Evolutionary conservation across 176 grass and related monocot genomes (phyloP), one percentile per base, ranked within the genome.

Genomic region (Carex cristatella): DNA sequence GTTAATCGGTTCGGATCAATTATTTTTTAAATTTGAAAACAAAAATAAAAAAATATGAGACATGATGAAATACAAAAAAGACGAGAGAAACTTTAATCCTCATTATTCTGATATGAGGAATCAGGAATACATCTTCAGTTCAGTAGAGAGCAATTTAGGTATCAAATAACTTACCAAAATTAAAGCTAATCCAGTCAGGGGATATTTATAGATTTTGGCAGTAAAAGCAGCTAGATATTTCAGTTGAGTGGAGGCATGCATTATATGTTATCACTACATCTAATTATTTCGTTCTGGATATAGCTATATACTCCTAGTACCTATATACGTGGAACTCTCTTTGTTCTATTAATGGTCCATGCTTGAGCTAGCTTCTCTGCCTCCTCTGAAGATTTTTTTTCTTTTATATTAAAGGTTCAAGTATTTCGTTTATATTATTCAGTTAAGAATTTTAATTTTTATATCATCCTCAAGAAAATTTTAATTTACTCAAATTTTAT

Each of bases 191-290:
- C 65, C 10, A 68, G 32, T 68, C 67, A 42, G 3, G 35, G 35
- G 11, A 77, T 69, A 38, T 56, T 77, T 77, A 27, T 12, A 44
- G 19, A 30, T 77, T 55, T 77, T 57, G 27, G 49, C 5, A 32
- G 73, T 4, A 56, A 77, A 12, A 4, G 73, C 23, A 77, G 27
- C 49, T 77, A 48, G 73, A 77, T 77, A 77, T 77, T 77, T 77
- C 49, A 77, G n/a, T 27, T 73, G 19, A 76, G 73, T 77, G 49
- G 73, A 77, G 48, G 49, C 49, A 77, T 55, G 73, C 38, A 12
- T 14, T 77, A 56, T 56, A 27, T 31, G 12, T 33, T 55, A 15
- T 51, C 49, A 77, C 46, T 75, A 51, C 48, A 33, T 56, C 27
- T 15, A 55, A 56, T 56, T 55, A 32, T 55, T 56, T 56, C 73